These are phyloP conservation scores for Strigomonas galati DNA, from an alignment of 208 protist species.

Conservation along the genomic window DNA sequence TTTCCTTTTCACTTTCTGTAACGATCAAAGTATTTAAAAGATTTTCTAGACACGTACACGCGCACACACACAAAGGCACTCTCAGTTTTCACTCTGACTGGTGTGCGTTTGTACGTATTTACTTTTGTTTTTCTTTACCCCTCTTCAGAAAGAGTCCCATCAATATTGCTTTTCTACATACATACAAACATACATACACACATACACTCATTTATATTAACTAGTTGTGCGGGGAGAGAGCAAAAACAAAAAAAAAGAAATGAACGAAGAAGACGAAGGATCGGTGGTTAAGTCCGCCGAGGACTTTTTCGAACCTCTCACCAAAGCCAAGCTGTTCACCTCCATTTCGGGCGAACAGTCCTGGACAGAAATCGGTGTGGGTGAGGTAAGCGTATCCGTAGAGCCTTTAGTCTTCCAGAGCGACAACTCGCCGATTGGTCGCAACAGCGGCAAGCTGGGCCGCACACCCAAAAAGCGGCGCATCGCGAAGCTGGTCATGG, in stretches of 20 bases:
- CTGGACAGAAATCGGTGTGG: conserved; percentile 70
- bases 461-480: conserved; percentile 7
- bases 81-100: too few relatives aligned
- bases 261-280: conserved; percentile 4
- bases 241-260: not conserved
- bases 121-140: not conserved
- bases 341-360: conserved; percentile 31
- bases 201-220: not conserved
- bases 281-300: not conserved
- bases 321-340: conserved; percentile 79
- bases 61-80: too few relatives aligned
- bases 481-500: conserved; percentile 43
- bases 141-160: not conserved
- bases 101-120: not conserved
- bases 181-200: not conserved
- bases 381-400: conserved; percentile 39
- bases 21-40: too few relatives aligned
- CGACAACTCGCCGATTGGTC: conserved; percentile 2
- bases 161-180: not conserved
- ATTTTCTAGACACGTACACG: too few relatives aligned
- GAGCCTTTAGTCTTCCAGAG: not conserved
- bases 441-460: conserved; percentile 2
- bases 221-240: too few relatives aligned
- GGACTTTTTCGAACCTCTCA: conserved; percentile 31
- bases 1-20: conserved; percentile 7